These are phyloP conservation scores for Epichloe gansuensis DNA, from an alignment of 2,329 filamentous ascomycete genomes.

Conservation along the genomic window DNA sequence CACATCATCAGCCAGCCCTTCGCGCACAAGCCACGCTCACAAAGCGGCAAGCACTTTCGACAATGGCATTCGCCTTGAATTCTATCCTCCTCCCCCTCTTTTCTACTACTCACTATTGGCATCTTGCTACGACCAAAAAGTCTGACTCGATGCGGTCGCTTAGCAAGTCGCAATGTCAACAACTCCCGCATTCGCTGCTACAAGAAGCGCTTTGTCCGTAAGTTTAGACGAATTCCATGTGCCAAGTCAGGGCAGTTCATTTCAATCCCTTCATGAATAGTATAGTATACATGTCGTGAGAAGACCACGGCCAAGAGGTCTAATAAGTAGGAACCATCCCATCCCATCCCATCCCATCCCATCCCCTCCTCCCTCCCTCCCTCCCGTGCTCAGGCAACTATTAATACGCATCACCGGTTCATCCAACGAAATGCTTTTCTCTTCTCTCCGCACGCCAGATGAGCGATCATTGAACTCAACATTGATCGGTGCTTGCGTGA, in stretches of 20 bases:
- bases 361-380: background rate
- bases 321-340: background rate
- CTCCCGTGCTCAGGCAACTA: too few relatives aligned
- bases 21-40: background rate
- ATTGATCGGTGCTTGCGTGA: background rate
- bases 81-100: too few relatives aligned
- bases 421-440: background rate
- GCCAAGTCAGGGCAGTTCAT: background rate
- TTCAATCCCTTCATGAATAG: constrained; percentile 3
- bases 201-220: background rate
- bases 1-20: too few relatives aligned
- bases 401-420: background rate
- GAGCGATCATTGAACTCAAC: background rate
- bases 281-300: constrained; percentile 2
- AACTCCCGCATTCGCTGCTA: background rate
- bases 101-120: too few relatives aligned
- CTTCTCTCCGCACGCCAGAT: background rate
- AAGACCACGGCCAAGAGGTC: background rate
- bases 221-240: background rate
- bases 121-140: too few relatives aligned
- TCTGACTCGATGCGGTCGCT: too few relatives aligned
- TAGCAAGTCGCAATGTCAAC: background rate
- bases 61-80: too few relatives aligned
- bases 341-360: background rate
- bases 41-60: too few relatives aligned